Conservation (phyloP, 805 yeast species). For the Jamesozyma spencerorum region DNA sequence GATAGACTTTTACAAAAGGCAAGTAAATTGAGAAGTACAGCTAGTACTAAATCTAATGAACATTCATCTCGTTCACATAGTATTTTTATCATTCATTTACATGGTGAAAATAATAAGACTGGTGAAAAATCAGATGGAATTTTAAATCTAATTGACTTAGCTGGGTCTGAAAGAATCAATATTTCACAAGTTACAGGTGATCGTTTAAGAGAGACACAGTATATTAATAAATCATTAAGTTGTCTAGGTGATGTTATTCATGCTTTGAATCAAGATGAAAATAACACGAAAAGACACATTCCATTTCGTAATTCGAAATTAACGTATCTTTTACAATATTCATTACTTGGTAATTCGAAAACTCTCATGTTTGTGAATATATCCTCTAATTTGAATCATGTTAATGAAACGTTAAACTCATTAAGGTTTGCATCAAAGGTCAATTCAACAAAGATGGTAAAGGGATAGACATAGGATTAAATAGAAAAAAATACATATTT, state of each 20-base stretch:
- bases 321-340: constrained; percentile 75
- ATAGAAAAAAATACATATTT: neutral
- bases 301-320: constrained; percentile 93
- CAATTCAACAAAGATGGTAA: constrained; percentile 40
- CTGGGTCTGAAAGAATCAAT: constrained; percentile 83
- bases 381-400: constrained; percentile 54
- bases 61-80: constrained; percentile 89
- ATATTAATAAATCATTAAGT: constrained; percentile 81
- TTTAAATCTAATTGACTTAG: constrained; percentile 78
- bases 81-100: constrained; percentile 55
- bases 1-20: constrained; percentile 45
- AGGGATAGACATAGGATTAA: constrained; percentile 3
- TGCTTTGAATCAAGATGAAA: constrained; percentile 43
- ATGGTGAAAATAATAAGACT: constrained; percentile 44
- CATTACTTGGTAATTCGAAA: constrained; percentile 77
- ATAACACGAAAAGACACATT: constrained; percentile 41
- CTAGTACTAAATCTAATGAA: constrained; percentile 71
- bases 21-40: constrained; percentile 57
- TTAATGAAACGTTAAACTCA: constrained; percentile 74
- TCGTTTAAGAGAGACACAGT: constrained; percentile 75
- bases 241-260: constrained; percentile 83
- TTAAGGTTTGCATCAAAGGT: constrained; percentile 84
- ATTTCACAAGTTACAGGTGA: constrained; percentile 73
- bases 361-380: constrained; percentile 89
- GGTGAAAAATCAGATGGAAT: constrained; percentile 46